A percentile compares a stretch with the other conserved stretches of the same genome.
Conservation (phyloP, 495 filamentous ascomycete genomes). For the Penicillium subrubescens region DNA sequence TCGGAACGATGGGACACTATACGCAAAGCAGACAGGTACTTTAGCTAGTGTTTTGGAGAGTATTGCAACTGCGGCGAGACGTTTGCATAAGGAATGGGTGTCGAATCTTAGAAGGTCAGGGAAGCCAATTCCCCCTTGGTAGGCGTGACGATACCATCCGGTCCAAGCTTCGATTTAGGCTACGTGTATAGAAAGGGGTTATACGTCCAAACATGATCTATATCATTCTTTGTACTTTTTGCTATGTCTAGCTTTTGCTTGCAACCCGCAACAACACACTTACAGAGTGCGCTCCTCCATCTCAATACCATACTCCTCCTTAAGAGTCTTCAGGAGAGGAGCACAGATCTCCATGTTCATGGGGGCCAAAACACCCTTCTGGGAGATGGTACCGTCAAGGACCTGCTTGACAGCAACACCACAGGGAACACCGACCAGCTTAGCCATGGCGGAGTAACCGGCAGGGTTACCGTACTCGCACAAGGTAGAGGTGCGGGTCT, state of each 20-base stretch:
- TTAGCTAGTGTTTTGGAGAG: background rate
- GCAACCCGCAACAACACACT: slow-evolving; percentile 2
- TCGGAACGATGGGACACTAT: background rate
- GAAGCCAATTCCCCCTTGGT: background rate
- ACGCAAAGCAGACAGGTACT: background rate
- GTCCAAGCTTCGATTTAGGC: too few species aligned
- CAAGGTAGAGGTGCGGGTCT: slow-evolving; percentile 80
- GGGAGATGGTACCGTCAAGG: slow-evolving; percentile 74
- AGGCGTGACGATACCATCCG: background rate
- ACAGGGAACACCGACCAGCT: slow-evolving; percentile 69
- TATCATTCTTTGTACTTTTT: slow-evolving; percentile 23
- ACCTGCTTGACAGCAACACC: slow-evolving; percentile 75
- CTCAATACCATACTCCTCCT: slow-evolving; percentile 27
- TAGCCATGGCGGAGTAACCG: slow-evolving; percentile 90
- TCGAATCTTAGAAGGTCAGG: background rate
- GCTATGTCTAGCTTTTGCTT: slow-evolving; percentile 10
- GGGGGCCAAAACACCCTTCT: slow-evolving; percentile 81
- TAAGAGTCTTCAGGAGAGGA: slow-evolving; percentile 66
- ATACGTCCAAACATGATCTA: slow-evolving; percentile 15
- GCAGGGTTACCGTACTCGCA: slow-evolving; percentile 82
- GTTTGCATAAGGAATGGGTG: background rate
- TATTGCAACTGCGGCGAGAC: background rate
- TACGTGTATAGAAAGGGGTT: too few species aligned
- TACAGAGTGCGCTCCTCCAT: slow-evolving; percentile 47
- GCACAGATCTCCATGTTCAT: slow-evolving; percentile 72